These are phyloP conservation scores for Backusella tuberculispora DNA, from an alignment of 192 early-diverging fungal genomes.

Conservation along the genomic window DNA sequence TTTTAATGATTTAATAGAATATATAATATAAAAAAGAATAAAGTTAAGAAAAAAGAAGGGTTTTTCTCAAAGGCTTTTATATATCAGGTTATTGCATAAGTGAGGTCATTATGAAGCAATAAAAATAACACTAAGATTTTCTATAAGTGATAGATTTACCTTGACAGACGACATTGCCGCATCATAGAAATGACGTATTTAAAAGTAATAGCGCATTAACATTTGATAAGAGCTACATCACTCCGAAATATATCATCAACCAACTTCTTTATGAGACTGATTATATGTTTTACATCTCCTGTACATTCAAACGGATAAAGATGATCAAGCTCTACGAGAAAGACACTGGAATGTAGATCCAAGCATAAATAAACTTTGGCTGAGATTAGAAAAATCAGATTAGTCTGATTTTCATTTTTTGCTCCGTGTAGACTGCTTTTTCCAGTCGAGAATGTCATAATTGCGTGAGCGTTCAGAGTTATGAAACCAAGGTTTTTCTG, in stretches of 20 bases:
- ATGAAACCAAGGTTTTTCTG: background rate
- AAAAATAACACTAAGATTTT: background rate
- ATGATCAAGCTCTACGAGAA: background rate
- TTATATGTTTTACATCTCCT: background rate
- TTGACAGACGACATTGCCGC: background rate
- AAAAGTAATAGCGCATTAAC: background rate
- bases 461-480: background rate
- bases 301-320: background rate
- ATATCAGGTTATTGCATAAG: background rate
- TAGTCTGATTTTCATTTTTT: too few relatives aligned
- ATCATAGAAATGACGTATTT: conserved; percentile 8
- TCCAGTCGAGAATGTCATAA: background rate
- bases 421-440: background rate
- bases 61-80: background rate
- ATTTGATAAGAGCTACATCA: conserved; percentile 1
- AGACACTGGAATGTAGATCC: background rate
- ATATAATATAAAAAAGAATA: background rate
- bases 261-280: background rate
- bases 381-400: background rate
- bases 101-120: conserved; percentile 23
- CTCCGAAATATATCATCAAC: background rate
- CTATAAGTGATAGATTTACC: background rate
- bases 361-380: background rate
- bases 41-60: background rate
- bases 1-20: background rate